Evolutionary conservation across 129 eudicot species (phyloP).

Genomic region (Artemisia annua): DNA sequence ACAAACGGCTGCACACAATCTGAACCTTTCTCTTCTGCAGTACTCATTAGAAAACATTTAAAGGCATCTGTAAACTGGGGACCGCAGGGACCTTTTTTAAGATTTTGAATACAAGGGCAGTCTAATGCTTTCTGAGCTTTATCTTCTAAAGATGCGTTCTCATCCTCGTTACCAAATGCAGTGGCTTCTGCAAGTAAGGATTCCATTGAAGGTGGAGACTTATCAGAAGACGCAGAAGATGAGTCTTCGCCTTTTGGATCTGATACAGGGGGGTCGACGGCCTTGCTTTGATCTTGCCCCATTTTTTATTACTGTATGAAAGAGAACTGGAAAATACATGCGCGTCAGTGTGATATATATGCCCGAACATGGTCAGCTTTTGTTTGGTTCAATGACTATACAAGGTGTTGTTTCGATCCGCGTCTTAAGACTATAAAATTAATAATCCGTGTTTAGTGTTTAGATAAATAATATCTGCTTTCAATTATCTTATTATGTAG

Average conservation of each 20-base stretch:
- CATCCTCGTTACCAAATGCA: constrained; percentile 66
- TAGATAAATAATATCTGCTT: background rate
- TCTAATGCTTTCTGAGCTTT: constrained; percentile 84
- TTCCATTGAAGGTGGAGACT: constrained; percentile 50
- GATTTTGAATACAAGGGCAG: constrained; percentile 92
- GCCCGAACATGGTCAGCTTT: background rate
- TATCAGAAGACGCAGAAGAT: constrained; percentile 13
- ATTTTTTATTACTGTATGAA: constrained; percentile 27
- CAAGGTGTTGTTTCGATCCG: background rate
- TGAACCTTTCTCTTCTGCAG: constrained; percentile 91
- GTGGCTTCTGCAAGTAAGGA: constrained; percentile 82
- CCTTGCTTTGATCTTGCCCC: constrained; percentile 57
- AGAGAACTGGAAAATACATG: background rate
- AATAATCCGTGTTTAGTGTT: background rate
- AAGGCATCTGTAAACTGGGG: constrained; percentile 83
- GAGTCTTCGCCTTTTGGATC: constrained; percentile 28
- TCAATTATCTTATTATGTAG: background rate
- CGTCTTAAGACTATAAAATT: too few relatives aligned
- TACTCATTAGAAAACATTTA: constrained; percentile 89
- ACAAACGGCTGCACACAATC: constrained; percentile 94
- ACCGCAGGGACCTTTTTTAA: constrained; percentile 83
- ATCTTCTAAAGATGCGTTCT: constrained; percentile 57
- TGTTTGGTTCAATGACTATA: background rate
- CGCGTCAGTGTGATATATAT: background rate
- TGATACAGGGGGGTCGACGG: constrained; percentile 21